Base-by-base conservation (phyloP, 2,329 filamentous ascomycete species). In the Sordariomycetes sp. region DNA sequence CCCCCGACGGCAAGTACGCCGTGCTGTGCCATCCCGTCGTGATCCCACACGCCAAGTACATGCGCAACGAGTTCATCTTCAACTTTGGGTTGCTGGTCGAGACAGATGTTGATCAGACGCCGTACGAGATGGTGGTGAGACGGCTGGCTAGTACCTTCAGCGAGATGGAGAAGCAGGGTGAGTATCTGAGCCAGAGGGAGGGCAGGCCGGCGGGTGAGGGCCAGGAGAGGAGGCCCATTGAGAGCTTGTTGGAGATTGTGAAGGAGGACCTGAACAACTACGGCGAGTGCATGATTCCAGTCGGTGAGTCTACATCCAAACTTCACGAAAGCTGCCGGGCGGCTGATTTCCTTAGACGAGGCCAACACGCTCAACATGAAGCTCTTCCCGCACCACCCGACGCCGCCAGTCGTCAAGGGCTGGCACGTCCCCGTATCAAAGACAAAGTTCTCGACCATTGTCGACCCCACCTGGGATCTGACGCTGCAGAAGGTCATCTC, bases 231-330 rank as follows among this genome's bases (percentile, higher is more conserved):
- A 62, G 85, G 57, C 65, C 74, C 4, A 93, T 94, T 50, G 84
- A 90, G 63, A 86, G 83, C 45, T 61, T 98, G 44, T 70, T 96
- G 46, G 87, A 82, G 58, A 82, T 82, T 40, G 70, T 83, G 38
- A 79, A 79, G 51, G 78, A 95, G 59, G 88, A 98, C 54, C 54
- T 98, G 46, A 95, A 96, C 53, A 93, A 93, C 48, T 98, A 95
- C 51, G 88, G 86, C 51, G 92, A 98, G 63, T 94, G 88, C 68
- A 94, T 94, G 88, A 94, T 95, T 49, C 88, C 88, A 1, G 90
- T 95, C 42, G 85, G 85, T 88, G 63, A 42, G 74, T 65, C 35
- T 15, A 20, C 37, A 11, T 19, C 15, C 16, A 21, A 21, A 17
- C 24, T 31, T 24, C 27, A 15, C 19, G 10, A 21, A 10, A 17